phyloP scores from a whole-genome alignment of 192 early-diverging fungal species.

The Linnemannia elongata region DNA sequence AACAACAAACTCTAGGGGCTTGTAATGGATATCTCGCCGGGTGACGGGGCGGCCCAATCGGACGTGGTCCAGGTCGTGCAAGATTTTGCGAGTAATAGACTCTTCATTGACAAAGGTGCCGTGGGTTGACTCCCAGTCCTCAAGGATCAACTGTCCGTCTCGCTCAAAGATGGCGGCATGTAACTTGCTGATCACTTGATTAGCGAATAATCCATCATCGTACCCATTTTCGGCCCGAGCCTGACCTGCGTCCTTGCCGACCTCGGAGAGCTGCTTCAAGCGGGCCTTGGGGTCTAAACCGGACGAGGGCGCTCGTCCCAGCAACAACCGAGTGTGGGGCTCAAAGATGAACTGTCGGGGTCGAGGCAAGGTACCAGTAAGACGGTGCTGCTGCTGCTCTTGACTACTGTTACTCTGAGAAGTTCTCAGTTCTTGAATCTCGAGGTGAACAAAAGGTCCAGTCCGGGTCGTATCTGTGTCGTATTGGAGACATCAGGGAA shows the following conservation, averaged over 20 bases:
- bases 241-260: not conserved
- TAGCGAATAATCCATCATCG: conserved; percentile 35
- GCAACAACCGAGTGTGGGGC: not conserved
- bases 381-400: not conserved
- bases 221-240: conserved; percentile 15
- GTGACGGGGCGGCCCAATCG: conserved; percentile 28
- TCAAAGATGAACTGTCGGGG: conserved; percentile 24
- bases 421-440: conserved; percentile 4
- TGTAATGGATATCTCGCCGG: conserved; percentile 24
- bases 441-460: conserved; percentile 4
- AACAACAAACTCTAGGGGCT: conserved; percentile 21
- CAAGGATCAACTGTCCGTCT: conserved; percentile 28
- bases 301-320: conserved; percentile 32
- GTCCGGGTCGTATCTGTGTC: not conserved
- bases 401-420: not conserved
- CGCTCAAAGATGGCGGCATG: conserved; percentile 27
- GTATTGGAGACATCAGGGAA: not conserved
- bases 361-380: not conserved
- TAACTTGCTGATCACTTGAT: conserved; percentile 41
- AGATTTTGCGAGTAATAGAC: not conserved
- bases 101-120: conserved; percentile 38
- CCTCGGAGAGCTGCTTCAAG: not conserved
- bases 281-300: conserved; percentile 12
- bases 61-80: conserved; percentile 23
- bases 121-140: conserved; percentile 36